phyloP scores from a whole-genome alignment of 345 rosid genomes.

The rapeseed (Brassica napus) region Da-Ae NC_063445.1:43717501-43718000 shows the following conservation, averaged over 20 bases:
- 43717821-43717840: constrained; percentile 82
- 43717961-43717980: background rate
- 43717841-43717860: constrained; percentile 96
- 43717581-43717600: constrained; percentile 17
- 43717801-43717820: constrained; percentile 69
- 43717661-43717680: background rate
- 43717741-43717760: constrained; percentile 55
- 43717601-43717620: constrained; percentile 6
- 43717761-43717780: constrained; percentile 58
- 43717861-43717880: constrained; percentile 82
- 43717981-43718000: background rate
- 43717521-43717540: background rate
- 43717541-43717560: background rate
- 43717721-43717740: constrained; percentile 76
- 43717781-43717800: constrained; percentile 72
- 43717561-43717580: constrained; percentile 1
- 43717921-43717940: no score
- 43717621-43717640: background rate
- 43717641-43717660: background rate
- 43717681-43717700: constrained; percentile 13
- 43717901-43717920: background rate
- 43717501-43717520: background rate
- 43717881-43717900: constrained; percentile 29
- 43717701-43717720: constrained; percentile 40
- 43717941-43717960: background rate